Percentiles rank a stretch among this genome's conserved stretches.
Conservation (phyloP, 441 rosid genomes). For the Pelargonium fulgidum region DNA sequence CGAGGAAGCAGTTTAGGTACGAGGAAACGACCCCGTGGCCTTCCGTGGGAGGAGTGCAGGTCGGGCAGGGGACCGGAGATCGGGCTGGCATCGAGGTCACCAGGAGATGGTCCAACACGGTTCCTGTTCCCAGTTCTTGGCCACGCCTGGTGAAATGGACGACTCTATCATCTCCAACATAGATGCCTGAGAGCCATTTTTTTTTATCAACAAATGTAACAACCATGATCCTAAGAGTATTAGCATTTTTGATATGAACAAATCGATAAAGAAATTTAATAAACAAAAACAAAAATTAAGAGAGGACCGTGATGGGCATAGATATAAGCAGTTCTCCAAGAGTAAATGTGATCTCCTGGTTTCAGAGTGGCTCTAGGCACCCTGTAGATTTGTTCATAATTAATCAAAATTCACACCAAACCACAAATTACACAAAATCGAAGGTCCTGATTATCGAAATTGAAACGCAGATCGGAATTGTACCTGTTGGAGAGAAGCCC, state of each 20-base stretch:
- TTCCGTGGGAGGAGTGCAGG: conserved; percentile 44
- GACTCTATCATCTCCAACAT: conserved; percentile 68
- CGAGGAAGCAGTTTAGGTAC: conserved; percentile 78
- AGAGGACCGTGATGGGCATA: conserved; percentile 62
- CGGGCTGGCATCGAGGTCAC: conserved; percentile 63
- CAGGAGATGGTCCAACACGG: conserved; percentile 55
- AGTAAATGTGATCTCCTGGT: conserved; percentile 64
- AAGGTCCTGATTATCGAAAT: no score
- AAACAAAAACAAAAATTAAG: not conserved
- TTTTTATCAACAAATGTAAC: no score
- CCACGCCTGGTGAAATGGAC: conserved; percentile 83
- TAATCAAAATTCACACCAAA: no score
- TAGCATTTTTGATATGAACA: no score
- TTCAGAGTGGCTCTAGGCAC: conserved; percentile 37
- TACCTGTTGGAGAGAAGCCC: conserved; percentile 88
- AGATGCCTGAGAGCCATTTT: conserved; percentile 44
- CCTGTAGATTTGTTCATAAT: conserved; percentile 25
- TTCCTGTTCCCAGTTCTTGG: conserved; percentile 87
- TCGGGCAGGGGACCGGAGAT: conserved; percentile 47
- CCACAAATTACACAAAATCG: not conserved
- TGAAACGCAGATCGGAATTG: not conserved
- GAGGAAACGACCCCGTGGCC: conserved; percentile 67
- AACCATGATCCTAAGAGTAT: no score
- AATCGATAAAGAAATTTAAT: no score
- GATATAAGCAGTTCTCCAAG: conserved; percentile 63